These are phyloP conservation scores for Chernovozyma sophiae-reginae DNA, from an alignment of 1,139 yeast species.

Conservation along the genomic window DNA sequence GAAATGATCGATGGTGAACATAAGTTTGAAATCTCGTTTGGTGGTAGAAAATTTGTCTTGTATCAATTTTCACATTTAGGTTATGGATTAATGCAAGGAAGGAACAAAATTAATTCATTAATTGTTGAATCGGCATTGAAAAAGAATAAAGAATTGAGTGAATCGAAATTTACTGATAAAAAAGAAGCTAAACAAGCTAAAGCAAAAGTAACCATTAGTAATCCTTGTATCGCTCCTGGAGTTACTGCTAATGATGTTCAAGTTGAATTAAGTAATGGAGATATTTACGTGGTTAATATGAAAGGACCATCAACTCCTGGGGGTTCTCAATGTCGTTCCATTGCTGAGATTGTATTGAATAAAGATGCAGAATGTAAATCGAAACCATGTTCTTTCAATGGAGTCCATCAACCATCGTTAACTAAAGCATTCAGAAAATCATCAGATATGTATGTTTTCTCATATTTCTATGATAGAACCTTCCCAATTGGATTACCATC, in stretches of 20 bases:
- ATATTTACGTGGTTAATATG: conserved; percentile 62
- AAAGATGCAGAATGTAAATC: conserved; percentile 72
- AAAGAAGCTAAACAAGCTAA: conserved; percentile 37
- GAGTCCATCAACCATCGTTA: conserved; percentile 93
- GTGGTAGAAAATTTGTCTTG: conserved; percentile 72
- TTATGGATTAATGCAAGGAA: conserved; percentile 91
- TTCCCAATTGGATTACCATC: conserved; percentile 92
- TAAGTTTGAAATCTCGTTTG: conserved; percentile 75
- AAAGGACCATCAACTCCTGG: conserved; percentile 60
- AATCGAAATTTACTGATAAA: conserved; percentile 30
- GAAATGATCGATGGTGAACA: conserved; percentile 83
- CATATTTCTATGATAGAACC: conserved; percentile 92
- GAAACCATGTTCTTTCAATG: conserved; percentile 92
- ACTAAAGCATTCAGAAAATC: conserved; percentile 64
- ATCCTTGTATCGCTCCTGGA: conserved; percentile 90
- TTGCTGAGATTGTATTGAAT: conserved; percentile 79
- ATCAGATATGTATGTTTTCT: conserved; percentile 81
- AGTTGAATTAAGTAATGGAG: conserved; percentile 49
- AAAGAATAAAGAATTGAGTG: conserved; percentile 20
- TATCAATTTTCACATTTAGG: conserved; percentile 96
- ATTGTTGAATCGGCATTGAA: conserved; percentile 50
- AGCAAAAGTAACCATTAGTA: conserved; percentile 42
- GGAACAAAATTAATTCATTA: conserved; percentile 70
- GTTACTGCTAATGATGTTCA: conserved; percentile 47
- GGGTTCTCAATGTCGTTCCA: conserved; percentile 72